Evolutionary conservation across 176 grass and related monocot species (phyloP).

Genomic region (Thinopyrum elongatum): DNA sequence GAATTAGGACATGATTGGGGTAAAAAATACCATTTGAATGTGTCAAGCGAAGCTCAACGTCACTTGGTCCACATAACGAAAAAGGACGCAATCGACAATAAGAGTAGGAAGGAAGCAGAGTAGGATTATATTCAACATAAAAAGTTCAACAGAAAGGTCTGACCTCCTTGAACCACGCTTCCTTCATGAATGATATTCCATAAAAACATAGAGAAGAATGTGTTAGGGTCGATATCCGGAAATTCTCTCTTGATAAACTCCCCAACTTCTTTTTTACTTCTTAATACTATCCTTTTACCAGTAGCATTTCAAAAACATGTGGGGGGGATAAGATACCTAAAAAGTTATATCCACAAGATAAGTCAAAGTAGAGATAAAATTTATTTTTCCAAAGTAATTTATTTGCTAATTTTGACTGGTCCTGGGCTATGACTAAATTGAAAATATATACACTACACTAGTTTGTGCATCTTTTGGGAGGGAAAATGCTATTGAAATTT

Average conservation of each 20-base stretch:
- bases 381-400: neutral
- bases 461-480: neutral
- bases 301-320: slow-evolving; percentile 40
- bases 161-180: slow-evolving; percentile 30
- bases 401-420: neutral
- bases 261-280: slow-evolving; percentile 50
- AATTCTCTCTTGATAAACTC: slow-evolving; percentile 66
- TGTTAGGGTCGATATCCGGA: slow-evolving; percentile 39
- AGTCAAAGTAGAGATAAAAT: neutral
- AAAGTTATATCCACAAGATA: slow-evolving; percentile 23
- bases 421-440: neutral
- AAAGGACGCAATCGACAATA: too few species aligned
- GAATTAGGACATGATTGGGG: too few species aligned
- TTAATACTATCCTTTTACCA: slow-evolving; percentile 37
- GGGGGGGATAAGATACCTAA: slow-evolving; percentile 64
- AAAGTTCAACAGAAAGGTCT: slow-evolving; percentile 3
- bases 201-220: slow-evolving; percentile 80
- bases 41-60: too few species aligned
- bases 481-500: too few species aligned
- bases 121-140: too few species aligned
- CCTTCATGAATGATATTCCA: slow-evolving; percentile 64
- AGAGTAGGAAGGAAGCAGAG: too few species aligned
- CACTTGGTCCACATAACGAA: too few species aligned
- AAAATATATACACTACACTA: neutral
- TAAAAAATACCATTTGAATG: too few species aligned